Percentiles rank a stretch among this genome's conserved stretches.
Evolutionary conservation across 495 filamentous ascomycete species (phyloP).

Genomic region (Cercophora samala): DNA sequence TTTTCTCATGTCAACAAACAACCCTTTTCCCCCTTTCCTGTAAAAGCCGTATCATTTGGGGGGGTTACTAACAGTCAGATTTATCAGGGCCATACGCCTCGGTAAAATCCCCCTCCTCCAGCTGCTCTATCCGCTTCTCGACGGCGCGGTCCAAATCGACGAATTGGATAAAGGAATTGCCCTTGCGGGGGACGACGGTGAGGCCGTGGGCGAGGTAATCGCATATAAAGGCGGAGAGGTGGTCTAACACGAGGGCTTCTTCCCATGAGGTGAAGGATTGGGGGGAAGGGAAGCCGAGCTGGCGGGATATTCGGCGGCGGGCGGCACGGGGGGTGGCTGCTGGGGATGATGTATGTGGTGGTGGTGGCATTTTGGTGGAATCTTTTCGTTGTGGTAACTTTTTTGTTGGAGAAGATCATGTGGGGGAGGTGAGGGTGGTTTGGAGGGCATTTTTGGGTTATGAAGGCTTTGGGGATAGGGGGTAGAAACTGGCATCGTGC

Average conservation of each 20-base stretch:
- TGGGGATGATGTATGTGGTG: background rate
- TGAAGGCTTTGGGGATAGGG: background rate
- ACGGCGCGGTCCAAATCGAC: slow-evolving; percentile 12
- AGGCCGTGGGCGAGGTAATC: slow-evolving; percentile 14
- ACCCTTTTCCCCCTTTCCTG: background rate
- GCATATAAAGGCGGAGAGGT: slow-evolving; percentile 18
- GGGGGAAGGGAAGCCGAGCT: slow-evolving; percentile 7
- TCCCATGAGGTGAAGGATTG: slow-evolving; percentile 12
- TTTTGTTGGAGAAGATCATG: too few relatives aligned
- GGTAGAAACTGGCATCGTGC: background rate
- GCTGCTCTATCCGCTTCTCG: slow-evolving; percentile 4
- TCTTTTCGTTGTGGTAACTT: too few relatives aligned
- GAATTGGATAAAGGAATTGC: slow-evolving; percentile 5
- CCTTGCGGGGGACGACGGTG: slow-evolving; percentile 5
- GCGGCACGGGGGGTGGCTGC: too few relatives aligned
- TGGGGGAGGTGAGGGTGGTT: background rate
- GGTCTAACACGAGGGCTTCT: slow-evolving; percentile 12
- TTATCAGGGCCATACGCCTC: slow-evolving; percentile 11
- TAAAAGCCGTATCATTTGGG: background rate
- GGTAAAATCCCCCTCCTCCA: slow-evolving; percentile 7
- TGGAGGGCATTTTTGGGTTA: background rate
- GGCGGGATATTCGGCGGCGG: slow-evolving; percentile 4
- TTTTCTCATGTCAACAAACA: too few relatives aligned
- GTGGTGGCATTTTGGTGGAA: background rate
- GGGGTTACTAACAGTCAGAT: slow-evolving; percentile 11